Evolutionary conservation across 495 filamentous ascomycete genomes (phyloP).

Genomic region (Xylona heveae): DNA sequence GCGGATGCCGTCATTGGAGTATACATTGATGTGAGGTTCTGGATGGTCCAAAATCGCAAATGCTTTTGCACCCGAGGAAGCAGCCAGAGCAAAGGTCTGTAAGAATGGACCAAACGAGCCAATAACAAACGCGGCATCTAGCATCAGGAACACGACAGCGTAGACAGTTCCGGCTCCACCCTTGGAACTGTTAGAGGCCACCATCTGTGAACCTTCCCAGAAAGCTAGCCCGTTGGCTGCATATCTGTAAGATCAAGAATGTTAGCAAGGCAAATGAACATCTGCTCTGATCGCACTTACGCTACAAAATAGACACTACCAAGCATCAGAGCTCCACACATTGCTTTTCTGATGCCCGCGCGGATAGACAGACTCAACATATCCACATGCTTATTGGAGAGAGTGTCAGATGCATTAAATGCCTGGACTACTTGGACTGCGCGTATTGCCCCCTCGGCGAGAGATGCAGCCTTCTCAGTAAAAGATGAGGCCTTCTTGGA

Average conservation of each 20-base stretch:
- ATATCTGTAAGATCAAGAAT: conserved; percentile 14
- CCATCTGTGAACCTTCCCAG: conserved; percentile 25
- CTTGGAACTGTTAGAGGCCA: conserved; percentile 14
- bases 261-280: no score
- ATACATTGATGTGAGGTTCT: conserved; percentile 14
- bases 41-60: conserved; percentile 24
- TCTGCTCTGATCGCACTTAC: no score
- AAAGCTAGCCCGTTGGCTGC: conserved; percentile 29
- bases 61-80: conserved; percentile 21
- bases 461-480: conserved; percentile 14
- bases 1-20: conserved; percentile 11
- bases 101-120: conserved; percentile 22
- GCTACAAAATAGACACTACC: conserved; percentile 21
- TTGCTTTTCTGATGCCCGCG: conserved; percentile 12
- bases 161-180: conserved; percentile 28
- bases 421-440: conserved; percentile 30
- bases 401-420: conserved; percentile 21
- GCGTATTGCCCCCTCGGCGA: conserved; percentile 27
- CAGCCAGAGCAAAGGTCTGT: conserved; percentile 25
- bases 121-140: conserved; percentile 19
- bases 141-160: conserved; percentile 26
- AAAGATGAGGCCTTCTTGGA: conserved; percentile 8
- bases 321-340: conserved; percentile 14
- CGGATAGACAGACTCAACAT: conserved; percentile 10
- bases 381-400: conserved; percentile 16